Conservation (phyloP, 1,139 yeast genomes). For the Geotrichum cucujoidarum region DNA sequence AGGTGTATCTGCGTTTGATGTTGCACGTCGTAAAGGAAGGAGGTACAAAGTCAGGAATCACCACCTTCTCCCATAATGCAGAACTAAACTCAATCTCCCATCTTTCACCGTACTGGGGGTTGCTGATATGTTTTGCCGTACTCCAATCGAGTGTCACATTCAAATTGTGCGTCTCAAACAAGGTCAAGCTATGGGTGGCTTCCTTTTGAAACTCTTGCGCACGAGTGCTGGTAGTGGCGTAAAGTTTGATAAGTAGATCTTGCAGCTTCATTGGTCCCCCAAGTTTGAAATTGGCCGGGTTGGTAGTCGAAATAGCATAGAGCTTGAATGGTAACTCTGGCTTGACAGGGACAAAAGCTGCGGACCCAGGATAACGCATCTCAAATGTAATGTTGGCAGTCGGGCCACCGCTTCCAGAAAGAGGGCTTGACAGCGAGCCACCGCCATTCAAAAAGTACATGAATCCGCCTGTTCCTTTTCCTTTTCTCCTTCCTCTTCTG, state of each 20-base stretch:
- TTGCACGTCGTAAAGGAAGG: conserved; percentile 60
- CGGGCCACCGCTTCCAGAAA: not conserved
- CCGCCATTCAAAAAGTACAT: not conserved
- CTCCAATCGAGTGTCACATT: conserved; percentile 12
- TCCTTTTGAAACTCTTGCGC: conserved; percentile 29
- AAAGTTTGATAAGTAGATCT: conserved; percentile 26
- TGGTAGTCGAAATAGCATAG: conserved; percentile 23
- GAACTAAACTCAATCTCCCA: conserved; percentile 27
- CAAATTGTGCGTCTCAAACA: conserved; percentile 5
- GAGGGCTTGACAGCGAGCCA: not conserved
- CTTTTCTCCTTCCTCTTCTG: not conserved
- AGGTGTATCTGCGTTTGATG: conserved; percentile 45
- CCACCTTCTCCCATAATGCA: conserved; percentile 34
- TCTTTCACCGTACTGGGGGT: conserved; percentile 1
- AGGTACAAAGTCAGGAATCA: conserved; percentile 47
- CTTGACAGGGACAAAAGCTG: conserved; percentile 26
- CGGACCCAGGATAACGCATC: conserved; percentile 27
- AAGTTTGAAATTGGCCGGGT: conserved; percentile 21
- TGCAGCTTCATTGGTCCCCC: conserved; percentile 22
- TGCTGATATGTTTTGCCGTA: conserved; percentile 13
- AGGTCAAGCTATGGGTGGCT: conserved; percentile 12
- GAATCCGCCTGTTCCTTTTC: conserved; percentile 3
- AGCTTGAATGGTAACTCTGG: conserved; percentile 28
- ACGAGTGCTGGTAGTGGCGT: conserved; percentile 29
- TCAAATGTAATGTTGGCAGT: conserved; percentile 27